Evolutionary conservation across 768 basidiomycete species (phyloP).

Genomic region (Kwoniella sp.): DNA sequence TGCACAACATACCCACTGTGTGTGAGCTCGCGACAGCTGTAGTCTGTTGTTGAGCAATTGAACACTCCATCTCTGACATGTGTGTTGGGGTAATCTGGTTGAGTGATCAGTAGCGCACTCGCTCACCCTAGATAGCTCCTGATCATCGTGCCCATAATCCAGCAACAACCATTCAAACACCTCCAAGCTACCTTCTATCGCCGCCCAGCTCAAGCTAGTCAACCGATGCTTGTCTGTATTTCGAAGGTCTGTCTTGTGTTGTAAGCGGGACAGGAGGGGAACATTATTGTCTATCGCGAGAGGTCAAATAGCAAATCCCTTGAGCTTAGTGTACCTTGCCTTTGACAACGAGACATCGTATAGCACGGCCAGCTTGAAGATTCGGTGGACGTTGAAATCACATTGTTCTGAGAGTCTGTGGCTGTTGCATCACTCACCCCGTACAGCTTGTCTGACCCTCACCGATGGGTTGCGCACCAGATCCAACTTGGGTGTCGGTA

Average conservation of each 20-base stretch:
- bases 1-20: slow-evolving; percentile 57
- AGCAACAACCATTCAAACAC: slow-evolving; percentile 85
- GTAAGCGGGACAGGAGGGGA: slow-evolving; percentile 83
- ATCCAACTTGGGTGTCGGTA: slow-evolving; percentile 20
- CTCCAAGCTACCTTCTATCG: slow-evolving; percentile 82
- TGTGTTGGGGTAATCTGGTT: too few species aligned
- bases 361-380: too few species aligned
- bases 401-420: too few species aligned
- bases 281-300: slow-evolving; percentile 81
- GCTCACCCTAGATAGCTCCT: slow-evolving; percentile 83
- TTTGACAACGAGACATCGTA: too few species aligned
- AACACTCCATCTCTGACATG: too few species aligned
- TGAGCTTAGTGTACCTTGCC: too few species aligned
- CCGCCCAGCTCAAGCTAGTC: slow-evolving; percentile 90
- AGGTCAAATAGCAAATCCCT: too few species aligned
- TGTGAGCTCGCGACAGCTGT: too few species aligned
- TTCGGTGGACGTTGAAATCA: too few species aligned
- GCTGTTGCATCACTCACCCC: slow-evolving; percentile 48
- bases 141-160: slow-evolving; percentile 84
- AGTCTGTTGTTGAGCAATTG: too few species aligned
- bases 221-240: slow-evolving; percentile 83
- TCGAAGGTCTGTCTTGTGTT: slow-evolving; percentile 73
- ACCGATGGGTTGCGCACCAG: slow-evolving; percentile 39
- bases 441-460: slow-evolving; percentile 51
- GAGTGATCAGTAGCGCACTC: too few species aligned